These are phyloP conservation scores for Physcia stellaris DNA, from an alignment of 495 filamentous ascomycete genomes.

Conservation along the genomic window DNA sequence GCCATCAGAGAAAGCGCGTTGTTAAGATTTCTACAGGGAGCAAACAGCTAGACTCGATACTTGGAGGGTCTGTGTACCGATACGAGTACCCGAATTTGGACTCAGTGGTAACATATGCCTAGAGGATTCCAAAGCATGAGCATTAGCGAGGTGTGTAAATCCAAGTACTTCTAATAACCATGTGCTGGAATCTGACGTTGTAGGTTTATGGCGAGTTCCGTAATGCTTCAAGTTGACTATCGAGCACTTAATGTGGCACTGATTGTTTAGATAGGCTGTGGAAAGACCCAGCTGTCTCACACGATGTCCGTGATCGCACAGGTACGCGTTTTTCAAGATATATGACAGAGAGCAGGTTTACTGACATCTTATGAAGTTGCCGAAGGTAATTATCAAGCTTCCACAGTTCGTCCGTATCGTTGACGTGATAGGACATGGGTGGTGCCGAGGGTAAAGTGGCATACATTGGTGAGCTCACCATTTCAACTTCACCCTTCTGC, in stretches of 20 bases:
- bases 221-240: slow-evolving; percentile 9
- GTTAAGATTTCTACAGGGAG: slow-evolving; percentile 60
- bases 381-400: too few relatives aligned
- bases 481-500: not conserved
- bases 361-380: too few relatives aligned
- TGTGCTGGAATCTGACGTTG: too few relatives aligned
- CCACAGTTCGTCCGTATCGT: too few relatives aligned
- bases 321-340: slow-evolving; percentile 11
- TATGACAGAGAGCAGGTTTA: not conserved
- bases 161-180: too few relatives aligned
- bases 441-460: slow-evolving; percentile 69
- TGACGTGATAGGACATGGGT: slow-evolving; percentile 48
- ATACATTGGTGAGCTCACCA: slow-evolving; percentile 41
- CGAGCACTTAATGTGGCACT: not conserved
- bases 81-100: not conserved
- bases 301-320: slow-evolving; percentile 59
- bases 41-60: slow-evolving; percentile 61
- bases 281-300: slow-evolving; percentile 59
- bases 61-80: slow-evolving; percentile 52
- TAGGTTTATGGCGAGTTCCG: slow-evolving; percentile 56
- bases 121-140: slow-evolving; percentile 72
- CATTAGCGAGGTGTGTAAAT: slow-evolving; percentile 50
- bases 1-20: slow-evolving; percentile 53
- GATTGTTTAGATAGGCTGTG: too few relatives aligned
- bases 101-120: slow-evolving; percentile 4